Percentiles rank a stretch among this genome's conserved stretches.
Conservation (phyloP, 2,329 filamentous ascomycete species). For the Apiospora sp. region DNA sequence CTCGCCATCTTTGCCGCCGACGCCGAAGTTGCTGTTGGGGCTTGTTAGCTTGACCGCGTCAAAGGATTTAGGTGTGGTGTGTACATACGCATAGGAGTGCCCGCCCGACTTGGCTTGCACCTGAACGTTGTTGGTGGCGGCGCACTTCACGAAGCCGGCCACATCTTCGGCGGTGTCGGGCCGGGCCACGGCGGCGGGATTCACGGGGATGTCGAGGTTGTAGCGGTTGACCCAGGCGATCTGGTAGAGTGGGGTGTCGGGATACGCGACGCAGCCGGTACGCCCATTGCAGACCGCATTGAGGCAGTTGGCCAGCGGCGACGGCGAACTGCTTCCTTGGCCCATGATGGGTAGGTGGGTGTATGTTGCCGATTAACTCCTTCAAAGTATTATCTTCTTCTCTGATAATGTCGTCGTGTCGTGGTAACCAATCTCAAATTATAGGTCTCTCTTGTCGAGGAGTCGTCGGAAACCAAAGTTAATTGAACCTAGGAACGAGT, state of each 20-base stretch:
- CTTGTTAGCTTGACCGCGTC: neutral
- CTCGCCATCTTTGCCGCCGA: constrained; percentile 59
- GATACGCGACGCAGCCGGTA: constrained; percentile 55
- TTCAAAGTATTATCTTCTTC: neutral
- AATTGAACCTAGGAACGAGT: neutral
- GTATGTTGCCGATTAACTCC: neutral
- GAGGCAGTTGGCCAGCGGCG: constrained; percentile 55
- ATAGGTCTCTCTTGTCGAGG: neutral
- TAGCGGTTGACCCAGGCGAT: constrained; percentile 59
- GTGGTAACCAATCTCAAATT: neutral
- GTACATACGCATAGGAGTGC: constrained; percentile 66
- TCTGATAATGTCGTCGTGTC: neutral
- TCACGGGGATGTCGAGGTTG: constrained; percentile 59
- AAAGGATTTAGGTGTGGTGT: neutral
- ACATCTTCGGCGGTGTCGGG: constrained; percentile 63
- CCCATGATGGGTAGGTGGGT: constrained; percentile 47
- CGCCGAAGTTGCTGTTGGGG: constrained; percentile 37
- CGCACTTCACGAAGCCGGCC: constrained; percentile 65
- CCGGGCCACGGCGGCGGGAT: constrained; percentile 63
- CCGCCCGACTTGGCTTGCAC: constrained; percentile 71
- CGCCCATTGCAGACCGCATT: constrained; percentile 54
- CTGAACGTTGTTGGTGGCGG: constrained; percentile 54
- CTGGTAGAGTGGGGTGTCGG: constrained; percentile 54
- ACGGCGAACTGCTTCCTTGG: constrained; percentile 48
- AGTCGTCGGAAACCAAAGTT: neutral